Base-by-base conservation (phyloP, 2,329 filamentous ascomycete genomes). In the Fusarium oxysporum region DNA sequence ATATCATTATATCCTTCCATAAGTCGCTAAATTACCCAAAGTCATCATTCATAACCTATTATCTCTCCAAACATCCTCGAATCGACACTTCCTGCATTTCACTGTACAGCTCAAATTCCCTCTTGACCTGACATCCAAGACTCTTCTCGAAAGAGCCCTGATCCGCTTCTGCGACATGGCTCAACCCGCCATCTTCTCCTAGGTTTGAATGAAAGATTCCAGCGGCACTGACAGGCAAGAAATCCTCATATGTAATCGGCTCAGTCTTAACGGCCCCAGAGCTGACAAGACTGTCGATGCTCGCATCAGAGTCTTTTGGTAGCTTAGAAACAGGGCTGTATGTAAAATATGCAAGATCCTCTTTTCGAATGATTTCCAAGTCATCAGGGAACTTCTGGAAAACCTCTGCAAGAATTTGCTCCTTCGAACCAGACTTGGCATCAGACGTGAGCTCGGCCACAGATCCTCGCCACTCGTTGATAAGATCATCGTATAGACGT, bases 171-270 rank as follows among this genome's bases (percentile, higher is more conserved):
- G 19, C 23, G 5, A 13, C 17, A 13, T 41, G 48, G 4, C n/a
- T 63, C 41, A 65, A 25, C 1, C 63, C 38, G 2, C 33, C 33
- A 10, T 59, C 60, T 6, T 40, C 43, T 1, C 70, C 67, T 2
- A 86, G 72, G 25, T 86, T 87, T 1, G 84, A 86, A 43, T 82
- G 82, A 68, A 87, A 87, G 43, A 88, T 88, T 0, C 86, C 86
- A 1, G 85, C 86, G 0, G 86, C 87, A 3, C 85, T 87, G 4
- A 89, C 76, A 0, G 87, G 87, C 8, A 89, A 77, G 53, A 88
- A 89, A 60, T 88, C 87, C 64, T 89, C 87, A 62, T 89, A 89
- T 0, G 83, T 87, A 23, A 88, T 82, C 4, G 87, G 85, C 6
- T 81, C 74, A 9, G 79, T 80, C 43, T 80, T 72, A 1, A 88